Conservation (phyloP, 2,329 filamentous ascomycete species). For the Monascus ruber region DNA sequence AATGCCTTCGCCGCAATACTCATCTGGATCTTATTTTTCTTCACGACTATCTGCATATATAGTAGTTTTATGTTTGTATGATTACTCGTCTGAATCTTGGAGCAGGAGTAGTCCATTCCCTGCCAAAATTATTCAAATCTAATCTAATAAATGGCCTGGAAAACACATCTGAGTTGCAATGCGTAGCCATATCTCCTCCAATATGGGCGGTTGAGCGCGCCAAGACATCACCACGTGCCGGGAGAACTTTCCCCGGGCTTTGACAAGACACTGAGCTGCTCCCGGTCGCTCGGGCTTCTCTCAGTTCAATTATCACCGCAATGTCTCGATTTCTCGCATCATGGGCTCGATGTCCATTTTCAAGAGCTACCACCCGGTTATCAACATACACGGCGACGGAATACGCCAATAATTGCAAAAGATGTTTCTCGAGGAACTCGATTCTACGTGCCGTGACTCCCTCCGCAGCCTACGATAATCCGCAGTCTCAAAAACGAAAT, state of each 20-base stretch:
- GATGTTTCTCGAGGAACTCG: slow-evolving; percentile 24
- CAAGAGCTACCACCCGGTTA: slow-evolving; percentile 4
- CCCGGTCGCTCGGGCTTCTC: neutral
- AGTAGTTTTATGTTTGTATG: too few species aligned
- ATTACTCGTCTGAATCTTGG: too few species aligned
- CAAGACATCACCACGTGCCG: slow-evolving; percentile 10
- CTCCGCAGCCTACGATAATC: slow-evolving; percentile 21
- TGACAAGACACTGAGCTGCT: neutral
- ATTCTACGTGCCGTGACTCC: slow-evolving; percentile 8
- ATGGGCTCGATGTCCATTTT: slow-evolving; percentile 12
- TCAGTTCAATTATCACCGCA: slow-evolving; percentile 12
- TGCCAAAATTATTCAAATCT: too few species aligned
- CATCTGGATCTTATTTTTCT: too few species aligned
- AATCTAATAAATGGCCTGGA: too few species aligned
- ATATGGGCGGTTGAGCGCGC: neutral
- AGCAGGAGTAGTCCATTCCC: too few species aligned
- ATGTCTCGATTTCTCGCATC: slow-evolving; percentile 16
- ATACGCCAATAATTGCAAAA: slow-evolving; percentile 12
- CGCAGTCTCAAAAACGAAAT: slow-evolving; percentile 37
- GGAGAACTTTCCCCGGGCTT: slow-evolving; percentile 2
- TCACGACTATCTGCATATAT: too few species aligned
- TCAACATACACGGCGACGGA: slow-evolving; percentile 7
- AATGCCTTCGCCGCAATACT: too few species aligned
- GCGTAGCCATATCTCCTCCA: too few species aligned
- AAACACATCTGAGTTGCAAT: too few species aligned